Evolutionary conservation across 768 basidiomycete species (phyloP).

Genomic region (Suillus occidentalis): DNA sequence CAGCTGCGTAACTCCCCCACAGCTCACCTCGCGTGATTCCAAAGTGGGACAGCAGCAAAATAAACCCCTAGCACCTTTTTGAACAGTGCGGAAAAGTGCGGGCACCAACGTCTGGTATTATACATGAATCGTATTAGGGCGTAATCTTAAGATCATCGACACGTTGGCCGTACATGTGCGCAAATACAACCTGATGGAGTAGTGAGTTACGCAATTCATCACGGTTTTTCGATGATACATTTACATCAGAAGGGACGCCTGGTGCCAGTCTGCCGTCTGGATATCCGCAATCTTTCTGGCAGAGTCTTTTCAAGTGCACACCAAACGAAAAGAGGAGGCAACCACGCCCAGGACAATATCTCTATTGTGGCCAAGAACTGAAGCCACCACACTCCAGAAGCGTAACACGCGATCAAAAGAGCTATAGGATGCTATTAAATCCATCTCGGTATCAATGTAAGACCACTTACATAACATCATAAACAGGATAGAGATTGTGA

Average conservation of each 20-base stretch:
- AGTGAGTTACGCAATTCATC: not conserved
- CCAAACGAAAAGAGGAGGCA: not conserved
- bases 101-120: not conserved
- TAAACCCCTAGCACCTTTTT: not conserved
- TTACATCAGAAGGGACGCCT: not conserved
- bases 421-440: not conserved
- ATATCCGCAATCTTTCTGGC: conserved; percentile 11
- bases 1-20: not conserved
- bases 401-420: not conserved
- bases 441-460: not conserved
- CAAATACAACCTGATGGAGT: not conserved
- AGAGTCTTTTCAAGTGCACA: not conserved
- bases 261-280: not conserved
- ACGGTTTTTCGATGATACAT: not conserved
- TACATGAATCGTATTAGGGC: not conserved
- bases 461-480: not conserved
- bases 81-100: not conserved
- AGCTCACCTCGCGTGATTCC: not conserved
- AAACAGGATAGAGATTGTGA: not conserved
- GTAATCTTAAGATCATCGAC: not conserved
- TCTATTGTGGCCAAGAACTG: not conserved
- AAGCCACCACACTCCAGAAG: conserved; percentile 5
- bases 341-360: conserved; percentile 5
- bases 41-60: not conserved
- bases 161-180: not conserved